Evolutionary conservation across 83 land plant species (phyloP).

Genomic region (Thuja plicata): DNA sequence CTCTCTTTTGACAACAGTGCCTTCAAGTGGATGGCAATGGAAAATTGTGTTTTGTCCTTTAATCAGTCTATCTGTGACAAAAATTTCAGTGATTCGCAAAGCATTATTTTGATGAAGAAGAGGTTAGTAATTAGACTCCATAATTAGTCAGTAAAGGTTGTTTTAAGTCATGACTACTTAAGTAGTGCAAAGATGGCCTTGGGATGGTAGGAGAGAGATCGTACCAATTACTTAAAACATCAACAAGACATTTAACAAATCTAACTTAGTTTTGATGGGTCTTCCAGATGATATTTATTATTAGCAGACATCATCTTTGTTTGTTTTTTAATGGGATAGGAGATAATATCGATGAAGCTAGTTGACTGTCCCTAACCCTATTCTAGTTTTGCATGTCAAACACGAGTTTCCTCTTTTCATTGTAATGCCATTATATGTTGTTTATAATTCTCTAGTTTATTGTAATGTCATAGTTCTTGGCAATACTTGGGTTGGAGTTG

Average conservation of each 20-base stretch:
- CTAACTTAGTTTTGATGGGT: background rate
- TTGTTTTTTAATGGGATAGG: background rate
- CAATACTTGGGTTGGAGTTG: background rate
- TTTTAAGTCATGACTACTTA: background rate
- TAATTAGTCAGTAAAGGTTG: background rate
- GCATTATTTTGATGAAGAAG: background rate
- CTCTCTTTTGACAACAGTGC: background rate
- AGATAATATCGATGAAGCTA: background rate
- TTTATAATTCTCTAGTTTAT: no score
- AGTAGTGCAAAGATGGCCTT: background rate
- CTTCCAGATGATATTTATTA: background rate
- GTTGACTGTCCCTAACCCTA: background rate
- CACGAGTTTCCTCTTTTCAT: background rate
- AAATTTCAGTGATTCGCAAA: background rate
- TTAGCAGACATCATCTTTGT: background rate
- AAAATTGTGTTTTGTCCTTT: background rate
- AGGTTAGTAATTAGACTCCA: background rate
- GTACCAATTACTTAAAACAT: background rate
- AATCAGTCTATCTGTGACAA: background rate
- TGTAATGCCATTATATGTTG: background rate
- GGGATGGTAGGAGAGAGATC: background rate
- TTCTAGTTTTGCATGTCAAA: no score
- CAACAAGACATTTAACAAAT: background rate
- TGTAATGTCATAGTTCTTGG: background rate
- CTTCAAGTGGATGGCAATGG: background rate